phyloP scores from a whole-genome alignment of 345 rosid genomes.

The Rhodamnia rubescens region DNA sequence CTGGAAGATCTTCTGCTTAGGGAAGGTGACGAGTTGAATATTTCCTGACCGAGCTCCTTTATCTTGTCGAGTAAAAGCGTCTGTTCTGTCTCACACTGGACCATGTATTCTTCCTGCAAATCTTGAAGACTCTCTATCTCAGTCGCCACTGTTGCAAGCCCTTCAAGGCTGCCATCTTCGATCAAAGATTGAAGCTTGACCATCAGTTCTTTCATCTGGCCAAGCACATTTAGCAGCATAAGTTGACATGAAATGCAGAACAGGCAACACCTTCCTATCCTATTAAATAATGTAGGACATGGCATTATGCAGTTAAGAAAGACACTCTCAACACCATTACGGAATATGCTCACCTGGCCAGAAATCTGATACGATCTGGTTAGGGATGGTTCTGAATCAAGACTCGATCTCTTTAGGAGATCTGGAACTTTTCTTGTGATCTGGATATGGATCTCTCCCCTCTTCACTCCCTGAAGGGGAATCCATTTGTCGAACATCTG shows the following conservation, averaged over 20 bases:
- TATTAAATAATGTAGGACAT: not conserved
- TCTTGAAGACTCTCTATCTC: constrained; percentile 75
- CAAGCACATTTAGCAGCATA: not conserved
- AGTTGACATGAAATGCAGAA: not conserved
- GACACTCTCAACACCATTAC: not conserved
- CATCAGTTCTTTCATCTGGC: constrained; percentile 61
- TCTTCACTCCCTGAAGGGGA: constrained; percentile 90
- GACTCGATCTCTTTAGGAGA: constrained; percentile 29
- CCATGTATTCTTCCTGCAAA: constrained; percentile 61
- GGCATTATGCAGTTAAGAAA: not conserved
- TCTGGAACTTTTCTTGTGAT: constrained; percentile 70
- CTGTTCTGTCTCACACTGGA: constrained; percentile 87
- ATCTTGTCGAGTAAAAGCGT: constrained; percentile 68
- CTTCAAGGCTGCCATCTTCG: constrained; percentile 59
- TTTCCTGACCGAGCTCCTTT: constrained; percentile 84
- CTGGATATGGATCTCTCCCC: constrained; percentile 74
- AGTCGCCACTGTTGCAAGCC: constrained; percentile 37
- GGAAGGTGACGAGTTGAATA: constrained; percentile 44
- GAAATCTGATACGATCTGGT: constrained; percentile 45
- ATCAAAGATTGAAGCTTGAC: constrained; percentile 43
- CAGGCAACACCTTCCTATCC: not conserved
- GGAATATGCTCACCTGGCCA: constrained; percentile 27
- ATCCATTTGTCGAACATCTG: constrained; percentile 87
- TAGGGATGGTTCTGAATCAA: constrained; percentile 43
- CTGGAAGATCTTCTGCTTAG: constrained; percentile 29